Evolutionary conservation across 345 rosid genomes (phyloP).

Genomic region (Hibiscus trionum): DNA sequence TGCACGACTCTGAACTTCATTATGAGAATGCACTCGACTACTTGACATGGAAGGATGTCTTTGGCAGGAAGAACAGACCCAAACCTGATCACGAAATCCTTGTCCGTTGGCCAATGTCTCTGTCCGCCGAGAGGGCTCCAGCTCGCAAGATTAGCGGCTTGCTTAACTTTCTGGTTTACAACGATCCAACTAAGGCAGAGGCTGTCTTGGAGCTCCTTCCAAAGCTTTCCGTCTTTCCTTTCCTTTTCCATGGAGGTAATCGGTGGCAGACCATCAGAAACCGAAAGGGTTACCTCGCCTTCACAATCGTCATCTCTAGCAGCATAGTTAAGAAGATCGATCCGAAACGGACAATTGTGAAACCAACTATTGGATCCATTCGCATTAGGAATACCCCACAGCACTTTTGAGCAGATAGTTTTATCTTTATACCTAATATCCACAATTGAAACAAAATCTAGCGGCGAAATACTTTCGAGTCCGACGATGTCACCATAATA

Average conservation of each 20-base stretch:
- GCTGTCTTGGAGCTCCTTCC: constrained; percentile 65
- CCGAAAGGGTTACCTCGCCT: constrained; percentile 45
- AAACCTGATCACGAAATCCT: constrained; percentile 63
- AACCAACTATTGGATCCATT: constrained; percentile 62
- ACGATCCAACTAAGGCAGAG: constrained; percentile 71
- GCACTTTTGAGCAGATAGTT: constrained; percentile 52
- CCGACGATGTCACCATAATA: constrained; percentile 54
- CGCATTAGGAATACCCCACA: constrained; percentile 65
- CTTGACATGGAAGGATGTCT: constrained; percentile 57
- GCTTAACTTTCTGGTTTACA: constrained; percentile 54
- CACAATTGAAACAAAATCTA: background rate
- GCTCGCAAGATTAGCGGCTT: constrained; percentile 68
- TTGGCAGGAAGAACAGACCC: constrained; percentile 73
- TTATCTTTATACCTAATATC: constrained; percentile 29
- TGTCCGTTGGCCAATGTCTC: constrained; percentile 78
- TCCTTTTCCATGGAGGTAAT: constrained; percentile 61
- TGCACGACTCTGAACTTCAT: constrained; percentile 62
- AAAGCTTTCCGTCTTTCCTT: constrained; percentile 65
- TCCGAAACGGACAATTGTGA: constrained; percentile 55
- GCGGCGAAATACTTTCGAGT: background rate
- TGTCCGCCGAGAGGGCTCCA: constrained; percentile 81
- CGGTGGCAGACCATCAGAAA: constrained; percentile 57
- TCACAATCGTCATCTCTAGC: constrained; percentile 39
- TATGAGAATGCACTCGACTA: constrained; percentile 55
- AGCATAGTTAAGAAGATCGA: constrained; percentile 47